Conservation (phyloP, 495 filamentous ascomycete genomes). For the Tuber borchii region DNA sequence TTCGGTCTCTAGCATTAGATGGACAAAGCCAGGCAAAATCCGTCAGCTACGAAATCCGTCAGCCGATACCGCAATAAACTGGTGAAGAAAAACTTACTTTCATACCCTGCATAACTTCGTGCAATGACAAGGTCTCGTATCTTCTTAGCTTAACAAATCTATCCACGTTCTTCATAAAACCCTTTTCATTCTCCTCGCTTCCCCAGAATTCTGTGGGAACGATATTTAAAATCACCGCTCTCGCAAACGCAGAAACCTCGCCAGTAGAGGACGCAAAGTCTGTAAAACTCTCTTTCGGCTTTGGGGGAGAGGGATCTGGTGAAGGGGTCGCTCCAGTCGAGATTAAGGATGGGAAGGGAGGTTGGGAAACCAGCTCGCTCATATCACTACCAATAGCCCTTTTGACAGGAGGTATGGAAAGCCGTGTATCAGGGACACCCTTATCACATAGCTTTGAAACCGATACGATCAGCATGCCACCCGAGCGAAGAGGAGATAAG, state of each 20-base stretch:
- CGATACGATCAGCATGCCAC: conserved; percentile 17
- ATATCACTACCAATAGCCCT: not conserved
- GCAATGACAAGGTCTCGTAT: conserved; percentile 73
- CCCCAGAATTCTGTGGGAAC: conserved; percentile 69
- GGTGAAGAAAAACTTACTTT: conserved; percentile 52
- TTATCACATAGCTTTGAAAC: conserved; percentile 29
- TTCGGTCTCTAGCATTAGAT: conserved; percentile 45
- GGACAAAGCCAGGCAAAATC: conserved; percentile 67
- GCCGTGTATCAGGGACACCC: conserved; percentile 25
- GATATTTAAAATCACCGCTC: conserved; percentile 64
- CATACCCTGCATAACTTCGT: conserved; percentile 67
- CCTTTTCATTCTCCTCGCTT: conserved; percentile 53
- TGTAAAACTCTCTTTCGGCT: conserved; percentile 48
- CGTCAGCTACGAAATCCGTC: conserved; percentile 48
- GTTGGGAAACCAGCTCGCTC: conserved; percentile 9
- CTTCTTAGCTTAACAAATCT: conserved; percentile 68
- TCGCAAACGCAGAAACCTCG: conserved; percentile 80
- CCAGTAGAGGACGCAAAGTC: conserved; percentile 65
- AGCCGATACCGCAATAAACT: not conserved
- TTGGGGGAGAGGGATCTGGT: not conserved
- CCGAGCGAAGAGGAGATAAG: not conserved
- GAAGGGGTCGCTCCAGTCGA: conserved; percentile 3
- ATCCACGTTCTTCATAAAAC: conserved; percentile 62
- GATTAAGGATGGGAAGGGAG: not conserved
- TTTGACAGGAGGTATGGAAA: conserved; percentile 8